phyloP scores from a whole-genome alignment of 2,329 filamentous ascomycete genomes.

The Neofusicoccum laricinum region DNA sequence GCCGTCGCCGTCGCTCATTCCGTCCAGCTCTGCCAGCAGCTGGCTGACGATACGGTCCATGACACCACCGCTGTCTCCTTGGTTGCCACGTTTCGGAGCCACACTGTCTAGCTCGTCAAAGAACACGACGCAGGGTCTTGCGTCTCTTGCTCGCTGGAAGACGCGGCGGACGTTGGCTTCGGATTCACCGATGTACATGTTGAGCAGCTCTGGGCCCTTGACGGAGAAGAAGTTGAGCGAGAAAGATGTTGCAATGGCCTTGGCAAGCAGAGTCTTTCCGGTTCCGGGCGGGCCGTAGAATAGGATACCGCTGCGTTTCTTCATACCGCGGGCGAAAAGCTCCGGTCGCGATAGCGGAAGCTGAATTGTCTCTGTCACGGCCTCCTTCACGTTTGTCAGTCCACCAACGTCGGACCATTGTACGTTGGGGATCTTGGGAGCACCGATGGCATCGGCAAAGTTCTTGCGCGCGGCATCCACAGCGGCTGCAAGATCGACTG shows the following conservation, averaged over 20 bases:
- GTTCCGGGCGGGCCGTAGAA: slow-evolving; percentile 92
- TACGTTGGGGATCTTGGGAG: slow-evolving; percentile 96
- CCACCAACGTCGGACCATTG: slow-evolving; percentile 96
- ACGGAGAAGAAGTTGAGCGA: slow-evolving; percentile 93
- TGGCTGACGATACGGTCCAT: slow-evolving; percentile 98
- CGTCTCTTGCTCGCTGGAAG: slow-evolving; percentile 82
- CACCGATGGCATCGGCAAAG: slow-evolving; percentile 95
- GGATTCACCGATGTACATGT: slow-evolving; percentile 95
- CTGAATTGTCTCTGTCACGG: slow-evolving; percentile 95
- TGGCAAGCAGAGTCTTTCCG: slow-evolving; percentile 87
- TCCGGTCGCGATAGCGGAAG: slow-evolving; percentile 87
- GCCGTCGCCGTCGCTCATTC: slow-evolving; percentile 86
- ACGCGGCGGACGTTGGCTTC: slow-evolving; percentile 89
- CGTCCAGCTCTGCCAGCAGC: slow-evolving; percentile 89
- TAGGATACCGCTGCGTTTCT: slow-evolving; percentile 90
- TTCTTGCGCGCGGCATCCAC: slow-evolving; percentile 96
- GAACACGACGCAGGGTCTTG: slow-evolving; percentile 85
- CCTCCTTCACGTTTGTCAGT: slow-evolving; percentile 89
- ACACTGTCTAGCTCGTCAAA: slow-evolving; percentile 93
- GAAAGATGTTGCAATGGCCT: slow-evolving; percentile 91
- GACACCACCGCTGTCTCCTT: slow-evolving; percentile 93
- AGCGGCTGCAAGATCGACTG: slow-evolving; percentile 83
- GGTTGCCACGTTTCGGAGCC: slow-evolving; percentile 92
- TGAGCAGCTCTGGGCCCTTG: slow-evolving; percentile 86
- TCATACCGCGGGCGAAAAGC: slow-evolving; percentile 95